Conservation (phyloP, 129 eudicot species). For the Gnaphalium uliginosum region DNA sequence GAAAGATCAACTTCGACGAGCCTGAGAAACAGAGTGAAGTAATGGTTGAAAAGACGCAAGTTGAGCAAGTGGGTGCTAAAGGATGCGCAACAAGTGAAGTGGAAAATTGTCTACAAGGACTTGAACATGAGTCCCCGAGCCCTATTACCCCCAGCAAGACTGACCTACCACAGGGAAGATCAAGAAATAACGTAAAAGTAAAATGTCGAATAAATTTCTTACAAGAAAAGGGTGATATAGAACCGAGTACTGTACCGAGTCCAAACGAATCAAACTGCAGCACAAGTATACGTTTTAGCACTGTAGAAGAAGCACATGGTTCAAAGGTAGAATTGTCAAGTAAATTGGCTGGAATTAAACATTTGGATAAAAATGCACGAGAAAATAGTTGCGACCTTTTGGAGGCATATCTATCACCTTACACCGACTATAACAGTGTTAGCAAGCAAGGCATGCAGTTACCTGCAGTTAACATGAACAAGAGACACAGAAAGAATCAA, state of each 20-base stretch:
- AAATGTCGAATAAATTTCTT: conserved; percentile 59
- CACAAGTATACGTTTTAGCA: conserved; percentile 42
- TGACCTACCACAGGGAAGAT: conserved; percentile 23
- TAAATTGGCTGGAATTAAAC: conserved; percentile 27
- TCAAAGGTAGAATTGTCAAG: conserved; percentile 38
- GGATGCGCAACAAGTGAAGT: conserved; percentile 25
- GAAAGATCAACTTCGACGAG: conserved; percentile 60
- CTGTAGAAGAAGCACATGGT: conserved; percentile 5
- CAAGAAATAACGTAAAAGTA: conserved; percentile 38
- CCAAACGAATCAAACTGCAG: conserved; percentile 56
- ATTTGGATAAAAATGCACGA: conserved; percentile 22
- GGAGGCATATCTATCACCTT: conserved; percentile 37
- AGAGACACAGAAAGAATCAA: conserved; percentile 46
- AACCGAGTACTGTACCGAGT: conserved; percentile 31
- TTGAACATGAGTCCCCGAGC: conserved; percentile 20
- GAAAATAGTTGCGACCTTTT: conserved; percentile 34
- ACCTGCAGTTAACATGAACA: conserved; percentile 55
- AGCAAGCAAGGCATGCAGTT: conserved; percentile 30
- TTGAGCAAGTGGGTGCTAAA: conserved; percentile 32
- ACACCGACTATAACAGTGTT: conserved; percentile 24
- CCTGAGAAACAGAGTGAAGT: conserved; percentile 30
- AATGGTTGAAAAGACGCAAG: conserved; percentile 23
- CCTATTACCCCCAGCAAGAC: conserved; percentile 37
- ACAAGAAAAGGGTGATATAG: conserved; percentile 55
- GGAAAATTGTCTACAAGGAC: conserved; percentile 25